Evolutionary conservation across 371 early-diverging fungal genomes (phyloP), one percentile per base, ranked within the genome.

Genomic region (Cladochytrium tenue): DNA sequence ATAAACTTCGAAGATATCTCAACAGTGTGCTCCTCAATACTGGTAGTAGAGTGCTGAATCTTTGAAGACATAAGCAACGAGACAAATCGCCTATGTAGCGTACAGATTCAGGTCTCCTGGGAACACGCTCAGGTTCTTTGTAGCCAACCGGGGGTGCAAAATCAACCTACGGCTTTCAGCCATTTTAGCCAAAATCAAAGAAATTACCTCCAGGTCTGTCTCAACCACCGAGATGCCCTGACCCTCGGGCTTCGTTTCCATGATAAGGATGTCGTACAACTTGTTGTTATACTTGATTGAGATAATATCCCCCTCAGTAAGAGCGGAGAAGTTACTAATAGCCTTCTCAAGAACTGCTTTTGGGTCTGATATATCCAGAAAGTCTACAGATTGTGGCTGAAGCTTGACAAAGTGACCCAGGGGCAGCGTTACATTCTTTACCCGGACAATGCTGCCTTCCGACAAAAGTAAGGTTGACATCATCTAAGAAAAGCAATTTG

Each of bases 111-210:
- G 76, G 56, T 75, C 69, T 25, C 56, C 62, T 55, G 15, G 51
- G 52, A 5, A 66, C 56, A 13, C 68, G 64, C 56, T 68, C 68
- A 3, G 96, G 95, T 73, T 98, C 99, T 33, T 90, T 88, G 77
- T 98, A 99, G 3, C 99, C 99, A 0, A 96, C 78, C 17, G 99
- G 99, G 26, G 99, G 89, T 2, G 95, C 97, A 82, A 99, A 99
- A 68, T 99, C 99, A 1, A 94, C 95, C 81, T 88, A 34, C 23
- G 10, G 5, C 7, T 52, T 26, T 10, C 15, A 0, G 36, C 13
- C 51, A 50, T 36, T 20, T 23, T 15, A 51, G 28, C 32, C 20
- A 56, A 10, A 28, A 52, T 2, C 5, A 28, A 50, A 25, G 25
- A 15, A 34, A 35, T n/a, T 65, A 93, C 94, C 74, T 95, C 95